Evolutionary conservation across 2,329 filamentous ascomycete genomes (phyloP).

Genomic region (Sordariomycetes sp.): DNA sequence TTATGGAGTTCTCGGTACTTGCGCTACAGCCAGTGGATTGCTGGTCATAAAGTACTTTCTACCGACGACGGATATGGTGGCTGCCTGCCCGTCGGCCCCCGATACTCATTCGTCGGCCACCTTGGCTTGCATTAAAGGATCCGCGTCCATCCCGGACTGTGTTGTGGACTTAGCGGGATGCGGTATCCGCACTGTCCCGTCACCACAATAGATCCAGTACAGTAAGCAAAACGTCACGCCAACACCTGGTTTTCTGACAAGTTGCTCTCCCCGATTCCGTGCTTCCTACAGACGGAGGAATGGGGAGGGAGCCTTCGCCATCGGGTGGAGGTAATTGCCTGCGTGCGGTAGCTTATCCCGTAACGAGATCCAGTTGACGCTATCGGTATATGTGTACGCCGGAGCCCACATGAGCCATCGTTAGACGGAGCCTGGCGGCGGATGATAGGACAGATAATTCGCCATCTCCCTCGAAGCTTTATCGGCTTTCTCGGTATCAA

Average conservation of each 20-base stretch:
- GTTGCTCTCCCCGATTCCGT: no score
- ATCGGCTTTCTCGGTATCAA: no score
- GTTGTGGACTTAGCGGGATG: neutral
- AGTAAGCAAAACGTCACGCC: neutral
- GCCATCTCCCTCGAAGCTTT: no score
- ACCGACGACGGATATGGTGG: neutral
- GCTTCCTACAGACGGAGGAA: neutral
- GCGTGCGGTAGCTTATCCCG: neutral
- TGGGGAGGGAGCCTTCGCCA: neutral
- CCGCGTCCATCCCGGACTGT: slow-evolving; percentile 2
- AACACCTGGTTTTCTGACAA: neutral
- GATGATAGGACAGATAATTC: no score
- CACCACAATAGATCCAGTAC: neutral
- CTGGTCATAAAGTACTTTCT: neutral
- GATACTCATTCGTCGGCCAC: neutral
- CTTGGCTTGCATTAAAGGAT: slow-evolving; percentile 2
- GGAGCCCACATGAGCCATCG: neutral
- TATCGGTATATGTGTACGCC: neutral
- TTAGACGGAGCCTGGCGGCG: neutral
- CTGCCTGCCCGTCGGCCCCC: neutral
- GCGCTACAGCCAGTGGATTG: neutral
- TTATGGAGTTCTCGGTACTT: no score
- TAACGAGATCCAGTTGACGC: neutral
- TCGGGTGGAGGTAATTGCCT: neutral
- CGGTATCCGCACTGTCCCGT: neutral